phyloP scores from a whole-genome alignment of 192 early-diverging fungal species.

The Linnemannia zychae region DNA sequence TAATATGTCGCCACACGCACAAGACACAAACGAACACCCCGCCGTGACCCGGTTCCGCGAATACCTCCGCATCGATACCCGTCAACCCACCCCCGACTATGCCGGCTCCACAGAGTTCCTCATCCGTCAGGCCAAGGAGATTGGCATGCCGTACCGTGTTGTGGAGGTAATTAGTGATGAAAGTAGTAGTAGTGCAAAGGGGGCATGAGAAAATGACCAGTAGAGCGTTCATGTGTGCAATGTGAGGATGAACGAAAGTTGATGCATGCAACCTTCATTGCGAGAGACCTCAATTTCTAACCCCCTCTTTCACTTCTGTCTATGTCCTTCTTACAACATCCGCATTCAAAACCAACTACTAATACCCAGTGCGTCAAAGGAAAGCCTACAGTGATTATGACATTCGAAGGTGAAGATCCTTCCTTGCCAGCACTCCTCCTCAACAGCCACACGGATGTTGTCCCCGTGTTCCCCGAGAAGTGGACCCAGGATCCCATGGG shows the following conservation, averaged over 20 bases:
- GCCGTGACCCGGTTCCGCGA: constrained; percentile 81
- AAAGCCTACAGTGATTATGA: constrained; percentile 83
- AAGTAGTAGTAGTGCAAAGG: neutral
- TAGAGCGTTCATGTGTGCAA: no score
- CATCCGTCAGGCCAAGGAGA: constrained; percentile 73
- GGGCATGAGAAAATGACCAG: no score
- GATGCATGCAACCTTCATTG: no score
- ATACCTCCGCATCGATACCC: constrained; percentile 88
- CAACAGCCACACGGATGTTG: constrained; percentile 93
- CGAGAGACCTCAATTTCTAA: no score
- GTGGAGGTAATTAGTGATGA: constrained; percentile 43
- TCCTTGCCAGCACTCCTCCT: constrained; percentile 74
- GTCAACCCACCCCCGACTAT: constrained; percentile 90
- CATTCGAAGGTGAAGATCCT: constrained; percentile 72
- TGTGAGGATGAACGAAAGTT: no score
- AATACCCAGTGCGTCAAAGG: constrained; percentile 67
- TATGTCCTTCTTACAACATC: neutral
- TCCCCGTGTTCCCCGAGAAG: constrained; percentile 82
- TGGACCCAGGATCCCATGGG: constrained; percentile 87
- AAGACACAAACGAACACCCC: constrained; percentile 58
- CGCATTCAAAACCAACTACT: no score
- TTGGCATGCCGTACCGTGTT: constrained; percentile 70
- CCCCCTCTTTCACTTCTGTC: neutral
- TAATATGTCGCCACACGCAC: neutral
- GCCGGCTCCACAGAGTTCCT: constrained; percentile 72